phyloP scores from a whole-genome alignment of 345 rosid species.

The Erodium maritimum region DNA sequence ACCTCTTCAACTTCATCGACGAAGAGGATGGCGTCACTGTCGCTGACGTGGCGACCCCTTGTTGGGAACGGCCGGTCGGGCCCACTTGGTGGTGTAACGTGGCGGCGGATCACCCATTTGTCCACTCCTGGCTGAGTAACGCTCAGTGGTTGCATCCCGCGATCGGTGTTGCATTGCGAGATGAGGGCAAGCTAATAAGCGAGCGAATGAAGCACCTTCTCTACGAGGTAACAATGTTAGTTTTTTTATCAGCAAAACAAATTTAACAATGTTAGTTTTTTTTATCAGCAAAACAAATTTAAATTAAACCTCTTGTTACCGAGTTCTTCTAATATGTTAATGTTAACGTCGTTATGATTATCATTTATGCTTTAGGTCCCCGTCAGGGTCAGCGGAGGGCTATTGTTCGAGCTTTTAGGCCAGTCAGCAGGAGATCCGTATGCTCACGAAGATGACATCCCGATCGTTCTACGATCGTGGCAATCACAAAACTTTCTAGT shows the following conservation, averaged over 20 bases:
- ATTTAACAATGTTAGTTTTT: too few relatives aligned
- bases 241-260: too few relatives aligned
- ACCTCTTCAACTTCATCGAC: conserved; percentile 13
- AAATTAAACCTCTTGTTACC: too few relatives aligned
- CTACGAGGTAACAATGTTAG: too few relatives aligned
- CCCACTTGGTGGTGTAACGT: conserved; percentile 71
- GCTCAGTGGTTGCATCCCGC: conserved; percentile 59
- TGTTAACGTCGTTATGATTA: not conserved
- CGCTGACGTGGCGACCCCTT: conserved; percentile 47
- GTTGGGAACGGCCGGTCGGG: conserved; percentile 44
- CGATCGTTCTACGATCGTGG: conserved; percentile 55
- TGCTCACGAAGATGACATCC: conserved; percentile 48
- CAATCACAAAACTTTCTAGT: conserved; percentile 42
- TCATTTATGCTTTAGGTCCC: conserved; percentile 26
- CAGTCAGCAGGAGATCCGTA: conserved; percentile 58
- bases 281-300: too few relatives aligned
- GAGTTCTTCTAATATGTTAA: too few relatives aligned
- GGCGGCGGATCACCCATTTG: conserved; percentile 29
- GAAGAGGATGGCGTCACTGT: conserved; percentile 32
- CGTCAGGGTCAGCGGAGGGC: conserved; percentile 52
- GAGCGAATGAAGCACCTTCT: conserved; percentile 57
- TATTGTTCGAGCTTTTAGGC: conserved; percentile 59
- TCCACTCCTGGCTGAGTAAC: conserved; percentile 34
- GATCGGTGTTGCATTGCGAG: conserved; percentile 33
- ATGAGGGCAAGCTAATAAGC: conserved; percentile 47